Conservation (phyloP, 495 filamentous ascomycete species). For the Terfezia claveryi region DNA sequence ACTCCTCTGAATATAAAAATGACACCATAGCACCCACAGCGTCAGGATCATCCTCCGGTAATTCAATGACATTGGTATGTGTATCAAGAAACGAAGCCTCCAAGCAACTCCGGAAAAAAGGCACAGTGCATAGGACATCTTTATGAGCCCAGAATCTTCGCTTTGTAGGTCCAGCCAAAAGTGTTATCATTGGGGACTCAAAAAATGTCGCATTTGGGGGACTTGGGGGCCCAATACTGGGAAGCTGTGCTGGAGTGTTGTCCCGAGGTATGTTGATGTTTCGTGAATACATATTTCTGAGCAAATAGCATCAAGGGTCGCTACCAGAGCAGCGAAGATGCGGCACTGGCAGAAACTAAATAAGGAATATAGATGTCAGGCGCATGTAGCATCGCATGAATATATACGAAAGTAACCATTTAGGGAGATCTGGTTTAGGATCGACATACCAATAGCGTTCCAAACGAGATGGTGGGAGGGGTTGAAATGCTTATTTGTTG, state of each 20-base stretch:
- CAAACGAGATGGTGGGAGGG: too few relatives aligned
- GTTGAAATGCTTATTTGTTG: too few relatives aligned
- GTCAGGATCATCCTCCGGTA: background rate
- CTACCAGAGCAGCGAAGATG: too few relatives aligned
- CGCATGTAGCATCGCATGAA: too few relatives aligned
- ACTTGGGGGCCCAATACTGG: background rate
- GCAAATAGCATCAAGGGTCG: too few relatives aligned
- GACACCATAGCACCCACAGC: background rate
- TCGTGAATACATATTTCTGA: too few relatives aligned
- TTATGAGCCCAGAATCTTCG: background rate
- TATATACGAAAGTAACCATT: too few relatives aligned
- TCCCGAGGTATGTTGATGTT: too few relatives aligned
- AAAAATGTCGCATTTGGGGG: background rate
- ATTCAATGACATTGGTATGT: background rate
- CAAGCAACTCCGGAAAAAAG: background rate
- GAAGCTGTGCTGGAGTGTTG: background rate
- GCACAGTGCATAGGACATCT: background rate
- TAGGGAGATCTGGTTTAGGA: too few relatives aligned
- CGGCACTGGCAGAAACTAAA: too few relatives aligned
- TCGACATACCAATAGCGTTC: too few relatives aligned
- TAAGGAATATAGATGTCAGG: too few relatives aligned
- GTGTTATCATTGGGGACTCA: background rate
- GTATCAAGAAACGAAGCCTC: background rate
- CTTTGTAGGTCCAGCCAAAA: background rate
- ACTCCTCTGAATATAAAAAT: background rate